Conservation (phyloP, 2,329 filamentous ascomycete genomes). For the Anthostomella pinea region DNA sequence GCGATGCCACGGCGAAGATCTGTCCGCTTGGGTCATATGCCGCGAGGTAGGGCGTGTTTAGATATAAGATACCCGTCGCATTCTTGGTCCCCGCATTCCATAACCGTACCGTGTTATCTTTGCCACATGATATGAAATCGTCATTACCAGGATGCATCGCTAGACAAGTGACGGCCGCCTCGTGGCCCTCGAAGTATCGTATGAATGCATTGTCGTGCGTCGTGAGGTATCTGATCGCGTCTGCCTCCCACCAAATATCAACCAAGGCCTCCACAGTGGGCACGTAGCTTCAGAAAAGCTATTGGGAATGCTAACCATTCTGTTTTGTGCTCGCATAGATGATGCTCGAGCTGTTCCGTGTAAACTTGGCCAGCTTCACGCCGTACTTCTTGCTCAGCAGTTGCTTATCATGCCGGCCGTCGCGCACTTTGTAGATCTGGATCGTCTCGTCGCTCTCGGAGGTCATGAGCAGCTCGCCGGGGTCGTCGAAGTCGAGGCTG, state of each 20-base stretch:
- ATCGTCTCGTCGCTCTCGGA: conserved; percentile 93
- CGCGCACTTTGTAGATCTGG: conserved; percentile 90
- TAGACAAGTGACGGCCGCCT: conserved; percentile 77
- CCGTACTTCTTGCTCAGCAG: conserved; percentile 96
- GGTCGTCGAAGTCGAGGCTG: conserved; percentile 94
- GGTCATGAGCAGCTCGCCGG: conserved; percentile 86
- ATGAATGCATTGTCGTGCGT: conserved; percentile 97
- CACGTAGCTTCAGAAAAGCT: not conserved
- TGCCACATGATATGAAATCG: conserved; percentile 86
- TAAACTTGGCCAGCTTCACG: conserved; percentile 89
- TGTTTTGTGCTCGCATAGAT: conserved; percentile 95
- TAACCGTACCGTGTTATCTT: conserved; percentile 85
- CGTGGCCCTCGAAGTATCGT: conserved; percentile 92
- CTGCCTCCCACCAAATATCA: conserved; percentile 36
- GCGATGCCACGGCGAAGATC: conserved; percentile 86
- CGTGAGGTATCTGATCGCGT: conserved; percentile 81
- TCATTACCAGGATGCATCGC: conserved; percentile 83
- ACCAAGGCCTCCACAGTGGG: not conserved
- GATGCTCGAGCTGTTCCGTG: conserved; percentile 85
- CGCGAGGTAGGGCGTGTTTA: conserved; percentile 77
- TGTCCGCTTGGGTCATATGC: conserved; percentile 91
- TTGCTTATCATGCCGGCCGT: conserved; percentile 84
- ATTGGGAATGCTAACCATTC: conserved; percentile 57
- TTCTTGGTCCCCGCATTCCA: conserved; percentile 86
- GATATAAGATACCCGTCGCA: conserved; percentile 74